phyloP scores from a whole-genome alignment of 2,329 filamentous ascomycete genomes.

The Xylaria sp. region DNA sequence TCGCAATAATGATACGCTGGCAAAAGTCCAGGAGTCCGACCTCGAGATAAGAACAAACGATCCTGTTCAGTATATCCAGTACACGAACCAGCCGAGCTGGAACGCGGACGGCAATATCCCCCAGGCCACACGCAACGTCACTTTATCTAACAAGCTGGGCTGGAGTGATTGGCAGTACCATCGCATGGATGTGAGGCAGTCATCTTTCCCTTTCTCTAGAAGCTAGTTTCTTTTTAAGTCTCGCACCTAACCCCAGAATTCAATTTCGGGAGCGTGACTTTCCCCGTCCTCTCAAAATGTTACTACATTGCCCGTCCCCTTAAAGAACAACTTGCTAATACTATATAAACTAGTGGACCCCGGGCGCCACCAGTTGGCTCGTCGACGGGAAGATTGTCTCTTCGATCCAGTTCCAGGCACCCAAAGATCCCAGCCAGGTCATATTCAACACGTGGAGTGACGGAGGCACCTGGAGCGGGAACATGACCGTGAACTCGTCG shows the following conservation, averaged over 20 bases:
- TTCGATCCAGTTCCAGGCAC: slow-evolving; percentile 60
- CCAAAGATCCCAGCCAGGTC: slow-evolving; percentile 56
- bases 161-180: slow-evolving; percentile 63
- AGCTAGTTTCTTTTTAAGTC: no score
- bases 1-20: slow-evolving; percentile 41
- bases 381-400: slow-evolving; percentile 57
- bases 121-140: slow-evolving; percentile 54
- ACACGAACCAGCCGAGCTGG: slow-evolving; percentile 63
- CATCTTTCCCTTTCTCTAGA: not conserved
- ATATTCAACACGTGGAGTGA: slow-evolving; percentile 65
- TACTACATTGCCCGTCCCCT: not conserved
- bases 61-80: slow-evolving; percentile 52
- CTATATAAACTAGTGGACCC: slow-evolving; percentile 44
- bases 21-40: slow-evolving; percentile 52
- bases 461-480: slow-evolving; percentile 61
- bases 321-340: not conserved
- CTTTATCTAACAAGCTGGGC: slow-evolving; percentile 48
- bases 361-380: slow-evolving; percentile 59
- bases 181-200: slow-evolving; percentile 53
- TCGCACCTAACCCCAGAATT: not conserved
- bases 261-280: not conserved
- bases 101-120: slow-evolving; percentile 55
- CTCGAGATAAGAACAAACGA: slow-evolving; percentile 56
- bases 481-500: slow-evolving; percentile 51
- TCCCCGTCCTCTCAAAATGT: not conserved